These are phyloP conservation scores for Aureoboletus auriporus DNA, from an alignment of 768 basidiomycete genomes.

Conservation along the genomic window DNA sequence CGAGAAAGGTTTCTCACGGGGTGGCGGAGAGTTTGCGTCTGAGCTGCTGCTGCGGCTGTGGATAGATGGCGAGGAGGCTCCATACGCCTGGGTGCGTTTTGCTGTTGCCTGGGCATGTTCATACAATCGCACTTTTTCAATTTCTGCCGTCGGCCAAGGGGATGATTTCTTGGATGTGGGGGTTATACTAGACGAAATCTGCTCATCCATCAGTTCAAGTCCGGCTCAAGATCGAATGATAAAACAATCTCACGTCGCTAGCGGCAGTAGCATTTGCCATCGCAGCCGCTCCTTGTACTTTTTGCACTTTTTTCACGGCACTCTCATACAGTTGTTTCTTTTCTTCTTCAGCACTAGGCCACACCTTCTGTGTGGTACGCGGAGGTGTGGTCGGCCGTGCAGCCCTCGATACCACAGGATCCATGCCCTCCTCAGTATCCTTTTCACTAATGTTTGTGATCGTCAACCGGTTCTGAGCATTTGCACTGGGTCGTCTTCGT, in stretches of 20 bases:
- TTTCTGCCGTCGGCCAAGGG: constrained; percentile 66
- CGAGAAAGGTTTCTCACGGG: constrained; percentile 15
- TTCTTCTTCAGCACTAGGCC: constrained; percentile 42
- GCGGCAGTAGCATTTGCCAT: constrained; percentile 25
- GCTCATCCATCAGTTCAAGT: constrained; percentile 4
- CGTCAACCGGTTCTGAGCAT: constrained; percentile 35
- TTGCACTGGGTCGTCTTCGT: constrained; percentile 32
- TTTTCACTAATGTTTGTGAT: constrained; percentile 39
- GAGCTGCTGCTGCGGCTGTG: constrained; percentile 29
- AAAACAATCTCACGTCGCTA: constrained; percentile 22
- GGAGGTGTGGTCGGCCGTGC: constrained; percentile 22
- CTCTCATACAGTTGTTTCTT: constrained; percentile 38
- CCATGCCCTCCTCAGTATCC: constrained; percentile 34
- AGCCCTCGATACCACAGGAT: constrained; percentile 14
- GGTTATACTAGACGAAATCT: constrained; percentile 5
- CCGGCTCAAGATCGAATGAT: neutral
- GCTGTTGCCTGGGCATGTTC: constrained; percentile 67
- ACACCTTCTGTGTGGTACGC: constrained; percentile 20
- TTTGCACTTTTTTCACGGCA: constrained; percentile 37
- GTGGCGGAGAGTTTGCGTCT: constrained; percentile 18
- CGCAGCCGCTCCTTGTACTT: constrained; percentile 33
- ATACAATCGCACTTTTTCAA: constrained; percentile 72
- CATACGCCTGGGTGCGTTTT: constrained; percentile 48
- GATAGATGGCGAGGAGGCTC: constrained; percentile 21
- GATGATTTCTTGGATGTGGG: constrained; percentile 15